Percentiles rank a stretch among this genome's conserved stretches.
phyloP scores from a whole-genome alignment of 202 grass and related monocot species.

The Panicum virgatum region DNA sequence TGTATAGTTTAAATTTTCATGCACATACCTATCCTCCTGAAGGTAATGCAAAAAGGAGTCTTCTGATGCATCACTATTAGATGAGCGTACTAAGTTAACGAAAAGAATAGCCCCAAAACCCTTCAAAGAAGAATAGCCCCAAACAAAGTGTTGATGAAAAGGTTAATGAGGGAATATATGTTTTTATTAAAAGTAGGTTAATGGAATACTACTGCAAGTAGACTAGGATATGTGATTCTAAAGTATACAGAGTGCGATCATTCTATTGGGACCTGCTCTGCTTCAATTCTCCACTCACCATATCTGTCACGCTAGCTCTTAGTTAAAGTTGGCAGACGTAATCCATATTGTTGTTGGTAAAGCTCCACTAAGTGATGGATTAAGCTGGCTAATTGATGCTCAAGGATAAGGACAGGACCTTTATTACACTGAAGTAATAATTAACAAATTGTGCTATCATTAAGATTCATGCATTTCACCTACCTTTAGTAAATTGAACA shows the following conservation, averaged over 20 bases:
- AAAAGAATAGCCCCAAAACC: slow-evolving; percentile 33
- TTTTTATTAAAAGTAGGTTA: slow-evolving; percentile 44
- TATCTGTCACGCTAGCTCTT: slow-evolving; percentile 34
- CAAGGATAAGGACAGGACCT: slow-evolving; percentile 36
- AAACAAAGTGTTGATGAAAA: slow-evolving; percentile 33
- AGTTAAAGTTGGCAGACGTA: slow-evolving; percentile 47
- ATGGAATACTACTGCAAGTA: slow-evolving; percentile 24
- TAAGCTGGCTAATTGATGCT: slow-evolving; percentile 38
- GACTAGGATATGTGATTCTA: slow-evolving; percentile 35
- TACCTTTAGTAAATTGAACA: neutral
- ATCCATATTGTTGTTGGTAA: slow-evolving; percentile 49
- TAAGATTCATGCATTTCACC: too few relatives aligned
- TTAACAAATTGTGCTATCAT: too few relatives aligned
- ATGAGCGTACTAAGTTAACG: slow-evolving; percentile 14
- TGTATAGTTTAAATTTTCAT: neutral
- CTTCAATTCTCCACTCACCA: slow-evolving; percentile 23
- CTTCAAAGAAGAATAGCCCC: too few relatives aligned
- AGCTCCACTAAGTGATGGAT: slow-evolving; percentile 50
- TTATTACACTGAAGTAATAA: neutral
- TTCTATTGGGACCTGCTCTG: slow-evolving; percentile 20
- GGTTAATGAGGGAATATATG: slow-evolving; percentile 48
- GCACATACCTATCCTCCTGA: neutral
- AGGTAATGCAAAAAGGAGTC: neutral
- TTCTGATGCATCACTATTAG: slow-evolving; percentile 11
- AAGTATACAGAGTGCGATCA: slow-evolving; percentile 12